phyloP scores from a whole-genome alignment of 805 yeast genomes.

The Metschnikowia shivogae region DNA sequence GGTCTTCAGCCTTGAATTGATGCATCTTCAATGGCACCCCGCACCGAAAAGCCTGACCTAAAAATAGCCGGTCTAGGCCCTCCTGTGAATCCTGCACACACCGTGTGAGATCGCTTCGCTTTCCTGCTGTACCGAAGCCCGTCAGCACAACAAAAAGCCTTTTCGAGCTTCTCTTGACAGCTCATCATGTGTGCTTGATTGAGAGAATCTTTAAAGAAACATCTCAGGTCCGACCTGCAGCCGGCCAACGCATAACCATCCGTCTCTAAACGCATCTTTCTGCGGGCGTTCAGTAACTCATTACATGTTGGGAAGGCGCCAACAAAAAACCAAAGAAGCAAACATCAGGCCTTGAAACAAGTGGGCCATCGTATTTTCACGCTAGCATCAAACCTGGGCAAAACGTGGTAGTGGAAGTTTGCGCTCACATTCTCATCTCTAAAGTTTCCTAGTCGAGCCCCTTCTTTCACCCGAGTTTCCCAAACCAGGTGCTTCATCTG shows the following conservation, averaged over 20 bases:
- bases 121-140: slow-evolving; percentile 1
- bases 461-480: background rate
- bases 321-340: background rate
- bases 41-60: background rate
- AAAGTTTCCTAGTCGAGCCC: background rate
- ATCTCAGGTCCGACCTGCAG: background rate
- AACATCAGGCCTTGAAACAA: background rate
- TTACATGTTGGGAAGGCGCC: background rate
- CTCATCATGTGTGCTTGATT: background rate
- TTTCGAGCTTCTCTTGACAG: background rate
- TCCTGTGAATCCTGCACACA: slow-evolving; percentile 3
- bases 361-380: background rate
- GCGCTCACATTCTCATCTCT: background rate
- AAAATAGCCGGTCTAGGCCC: slow-evolving; percentile 4
- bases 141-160: slow-evolving; percentile 1
- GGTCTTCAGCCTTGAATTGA: no score
- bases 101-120: slow-evolving; percentile 2
- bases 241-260: background rate
- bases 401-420: background rate
- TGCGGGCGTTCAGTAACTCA: background rate
- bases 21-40: no score
- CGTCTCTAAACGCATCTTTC: slow-evolving; percentile 2
- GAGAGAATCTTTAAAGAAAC: background rate
- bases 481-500: background rate
- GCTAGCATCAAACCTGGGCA: background rate